Evolutionary conservation across 2,329 filamentous ascomycete species (phyloP), one percentile per base, ranked within the genome.

Genomic region (Zarea fungicola): DNA sequence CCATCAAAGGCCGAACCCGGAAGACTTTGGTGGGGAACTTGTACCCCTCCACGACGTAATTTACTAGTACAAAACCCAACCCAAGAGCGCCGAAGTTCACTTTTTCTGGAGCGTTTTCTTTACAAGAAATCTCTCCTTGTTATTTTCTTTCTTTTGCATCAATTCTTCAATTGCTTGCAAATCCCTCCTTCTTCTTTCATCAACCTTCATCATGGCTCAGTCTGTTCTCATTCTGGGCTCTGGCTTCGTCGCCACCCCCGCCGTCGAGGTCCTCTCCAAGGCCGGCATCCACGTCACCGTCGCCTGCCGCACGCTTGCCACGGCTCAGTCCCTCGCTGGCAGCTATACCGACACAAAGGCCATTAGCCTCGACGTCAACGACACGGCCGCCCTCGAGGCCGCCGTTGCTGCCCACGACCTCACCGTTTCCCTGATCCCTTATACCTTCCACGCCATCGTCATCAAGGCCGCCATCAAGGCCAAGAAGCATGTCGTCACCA

Each of bases 401-500:
- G 89, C 83, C 63, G 80, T 96, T 52, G 83, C 77, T 63, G 83
- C 95, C 76, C 78, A 87, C 65, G 87, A 93, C 65, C 72, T 95
- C 10, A 83, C 86, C 65, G 86, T 91, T 66, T 81, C 75, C 63
- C 68, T 97, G 69, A 96, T 97, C 60, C 92, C 92, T 43, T 97
- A 96, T 74, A 95, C 83, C 52, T 89, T 83, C 79, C 90, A 95
- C 69, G 87, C 85, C 39, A 76, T 79, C 49, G 90, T 96, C 61
- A 95, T 96, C 81, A 92, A 95, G 79, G 84, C 86, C 29, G 92
- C 90, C 55, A 96, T 97, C 72, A 81, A 85, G 62, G 80, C 85
- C 62, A 96, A 96, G 87, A 96, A 92, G 80, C 75, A 97, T 74
- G 90, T 97, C 53, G 91, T 97, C 63, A 96, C 92, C 51, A 96